Evolutionary conservation across 1,284 basidiomycete species (phyloP), one percentile per base, ranked within the genome.

Genomic region (Apiotrichum gamsii): DNA sequence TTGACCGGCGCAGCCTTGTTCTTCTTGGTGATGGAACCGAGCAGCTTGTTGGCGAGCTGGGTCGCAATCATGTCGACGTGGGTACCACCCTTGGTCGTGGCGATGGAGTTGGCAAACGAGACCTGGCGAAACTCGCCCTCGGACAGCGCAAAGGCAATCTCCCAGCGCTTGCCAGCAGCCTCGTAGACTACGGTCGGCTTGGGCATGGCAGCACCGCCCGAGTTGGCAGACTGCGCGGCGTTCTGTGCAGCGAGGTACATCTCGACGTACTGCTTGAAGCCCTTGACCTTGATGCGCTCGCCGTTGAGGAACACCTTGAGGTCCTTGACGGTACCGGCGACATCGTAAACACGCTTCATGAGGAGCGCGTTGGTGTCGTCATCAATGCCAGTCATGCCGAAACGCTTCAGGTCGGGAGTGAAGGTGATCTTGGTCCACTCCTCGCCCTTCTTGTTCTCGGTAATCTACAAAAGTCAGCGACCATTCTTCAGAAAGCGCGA

Each of bases 41-140:
- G 70, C 68, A 93, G 74, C 56, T 79, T 81, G 70, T 90, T 90
- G 37, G 91, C 83, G 46, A 99, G 80, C 70, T 95, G 90, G 66
- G 93, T 88, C 1, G 90, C 80, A 51, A 98, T 81, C 62, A 82
- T 77, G 36, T 80, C 81, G 59, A 99, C 94, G 67, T 99, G 95
- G 1, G 89, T 93, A 45, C 95, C 95, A 47, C 95, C 95, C 67
- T 98, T 98, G 52, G 80, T 90, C 3, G 95, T 99, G 8, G 94
- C 84, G 58, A 99, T 98, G 20, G 91, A 91, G 74, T 99, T 99
- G 62, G 90, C 91, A 66, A 97, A 99, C 14, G 95, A 96, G 31
- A 97, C 90, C 49, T 94, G 90, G 65, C 90, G 86, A 72, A 89
- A 89, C 31, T 83, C 77, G 21, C 91, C 90, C 29, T 78, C 77